Percentiles rank a stretch among this genome's conserved stretches.
Evolutionary conservation across 768 basidiomycete genomes (phyloP).

Genomic region (Suillus weaverae): DNA sequence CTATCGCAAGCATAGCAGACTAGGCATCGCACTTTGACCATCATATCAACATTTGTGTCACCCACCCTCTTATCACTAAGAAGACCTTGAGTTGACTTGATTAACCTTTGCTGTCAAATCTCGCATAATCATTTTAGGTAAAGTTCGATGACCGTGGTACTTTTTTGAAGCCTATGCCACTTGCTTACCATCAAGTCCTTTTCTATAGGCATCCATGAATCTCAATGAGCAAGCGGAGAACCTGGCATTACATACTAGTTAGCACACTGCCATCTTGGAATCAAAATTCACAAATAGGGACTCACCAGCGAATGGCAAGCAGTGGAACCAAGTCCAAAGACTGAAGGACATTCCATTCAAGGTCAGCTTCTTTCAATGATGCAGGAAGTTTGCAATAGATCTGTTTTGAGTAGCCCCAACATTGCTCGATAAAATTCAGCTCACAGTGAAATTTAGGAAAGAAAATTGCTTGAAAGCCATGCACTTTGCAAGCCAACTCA

Average conservation of each 20-base stretch:
- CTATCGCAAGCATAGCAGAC: too few species aligned
- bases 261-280: neutral
- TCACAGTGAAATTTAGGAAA: conserved; percentile 42
- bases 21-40: too few species aligned
- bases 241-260: conserved; percentile 9
- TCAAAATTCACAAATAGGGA: neutral
- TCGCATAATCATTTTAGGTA: conserved; percentile 11
- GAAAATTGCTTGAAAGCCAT: conserved; percentile 33
- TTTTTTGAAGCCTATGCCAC: conserved; percentile 22
- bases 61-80: too few species aligned
- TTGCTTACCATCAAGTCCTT: conserved; percentile 17
- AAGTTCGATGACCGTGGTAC: conserved; percentile 13
- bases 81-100: too few species aligned
- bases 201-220: conserved; percentile 22
- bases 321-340: conserved; percentile 30
- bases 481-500: conserved; percentile 21
- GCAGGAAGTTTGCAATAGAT: conserved; percentile 26
- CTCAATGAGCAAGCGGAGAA: conserved; percentile 11
- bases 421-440: conserved; percentile 39
- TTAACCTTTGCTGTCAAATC: neutral
- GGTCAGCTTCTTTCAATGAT: conserved; percentile 32
- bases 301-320: neutral
- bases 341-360: conserved; percentile 31
- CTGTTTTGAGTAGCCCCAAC: conserved; percentile 37
- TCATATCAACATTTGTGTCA: too few species aligned